These are phyloP conservation scores for Populus simonii DNA, from an alignment of 345 rosid genomes.

Conservation along the genomic window DNA sequence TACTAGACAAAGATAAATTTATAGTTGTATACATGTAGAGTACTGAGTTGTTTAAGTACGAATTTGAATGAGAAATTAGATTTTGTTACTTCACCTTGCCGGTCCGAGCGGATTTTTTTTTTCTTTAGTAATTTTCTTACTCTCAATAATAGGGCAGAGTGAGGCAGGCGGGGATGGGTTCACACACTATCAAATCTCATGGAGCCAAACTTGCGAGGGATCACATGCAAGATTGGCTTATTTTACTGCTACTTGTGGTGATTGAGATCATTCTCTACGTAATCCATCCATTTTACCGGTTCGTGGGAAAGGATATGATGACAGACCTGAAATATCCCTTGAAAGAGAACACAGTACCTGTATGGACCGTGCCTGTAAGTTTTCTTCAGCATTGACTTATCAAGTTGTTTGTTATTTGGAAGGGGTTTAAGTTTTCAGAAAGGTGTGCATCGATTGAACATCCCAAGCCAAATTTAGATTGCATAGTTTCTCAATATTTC, in stretches of 20 bases:
- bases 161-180: constrained; percentile 43
- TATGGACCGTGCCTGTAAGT: constrained; percentile 74
- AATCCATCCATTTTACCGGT: constrained; percentile 79
- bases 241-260: constrained; percentile 48
- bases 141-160: constrained; percentile 34
- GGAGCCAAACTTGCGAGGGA: constrained; percentile 59
- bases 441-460: neutral
- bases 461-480: neutral
- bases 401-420: neutral
- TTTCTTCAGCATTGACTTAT: neutral
- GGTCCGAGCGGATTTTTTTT: neutral
- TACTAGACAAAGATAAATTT: neutral
- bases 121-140: neutral
- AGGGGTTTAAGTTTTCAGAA: neutral
- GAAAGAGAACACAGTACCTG: constrained; percentile 59
- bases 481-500: neutral
- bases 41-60: neutral
- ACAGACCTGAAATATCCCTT: constrained; percentile 72
- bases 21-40: too few species aligned
- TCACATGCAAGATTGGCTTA: constrained; percentile 75
- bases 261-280: constrained; percentile 37
- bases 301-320: constrained; percentile 77
- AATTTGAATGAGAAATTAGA: neutral
- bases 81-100: neutral
- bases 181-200: constrained; percentile 50